Conservation (phyloP, 2,329 filamentous ascomycete genomes). For the Bipolaris victoriae region DNA sequence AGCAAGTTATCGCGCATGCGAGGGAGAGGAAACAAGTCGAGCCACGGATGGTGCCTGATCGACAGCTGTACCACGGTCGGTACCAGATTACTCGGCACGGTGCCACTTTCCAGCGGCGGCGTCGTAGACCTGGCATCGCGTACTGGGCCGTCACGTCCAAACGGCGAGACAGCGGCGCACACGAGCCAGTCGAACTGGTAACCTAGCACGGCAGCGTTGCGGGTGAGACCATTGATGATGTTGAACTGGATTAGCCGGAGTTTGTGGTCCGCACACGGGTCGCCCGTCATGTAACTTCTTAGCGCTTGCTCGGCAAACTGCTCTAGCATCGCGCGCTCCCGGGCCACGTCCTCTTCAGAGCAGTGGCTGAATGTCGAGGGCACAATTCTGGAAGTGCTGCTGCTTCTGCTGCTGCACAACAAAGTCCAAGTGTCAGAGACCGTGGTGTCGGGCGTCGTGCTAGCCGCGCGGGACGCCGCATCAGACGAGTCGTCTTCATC, state of each 20-base stretch:
- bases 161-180: conserved; percentile 21
- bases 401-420: not conserved
- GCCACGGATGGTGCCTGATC: conserved; percentile 51
- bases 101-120: conserved; percentile 4
- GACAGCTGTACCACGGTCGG: conserved; percentile 40
- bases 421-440: not conserved
- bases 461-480: not conserved
- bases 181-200: conserved; percentile 15
- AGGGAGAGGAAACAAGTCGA: conserved; percentile 49
- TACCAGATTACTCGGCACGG: not conserved
- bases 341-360: not conserved
- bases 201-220: conserved; percentile 20
- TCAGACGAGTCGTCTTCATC: not conserved
- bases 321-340: conserved; percentile 8
- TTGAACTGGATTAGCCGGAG: conserved; percentile 24
- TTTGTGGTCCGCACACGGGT: conserved; percentile 18
- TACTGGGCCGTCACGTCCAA: conserved; percentile 5
- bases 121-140: not conserved
- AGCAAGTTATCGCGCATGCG: conserved; percentile 50
- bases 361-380: conserved; percentile 1
- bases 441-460: not conserved
- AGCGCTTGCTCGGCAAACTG: conserved; percentile 27
- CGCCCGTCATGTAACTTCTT: conserved; percentile 23
- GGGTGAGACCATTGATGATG: conserved; percentile 14
- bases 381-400: not conserved